phyloP scores from a whole-genome alignment of 371 early-diverging fungal genomes.

The Saksenaea vasiformis region DNA sequence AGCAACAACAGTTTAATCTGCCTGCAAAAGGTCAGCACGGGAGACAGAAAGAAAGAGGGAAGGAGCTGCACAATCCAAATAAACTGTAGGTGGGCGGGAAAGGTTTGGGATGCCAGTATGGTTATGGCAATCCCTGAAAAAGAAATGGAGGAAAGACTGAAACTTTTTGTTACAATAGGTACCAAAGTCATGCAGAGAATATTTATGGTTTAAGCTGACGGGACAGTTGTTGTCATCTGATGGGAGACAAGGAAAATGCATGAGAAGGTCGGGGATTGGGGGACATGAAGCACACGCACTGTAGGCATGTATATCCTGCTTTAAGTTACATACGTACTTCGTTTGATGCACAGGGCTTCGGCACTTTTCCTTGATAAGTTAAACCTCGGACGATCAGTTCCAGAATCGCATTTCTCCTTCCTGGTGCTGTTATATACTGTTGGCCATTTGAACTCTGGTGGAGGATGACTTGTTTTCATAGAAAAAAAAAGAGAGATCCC shows the following conservation, averaged over 20 bases:
- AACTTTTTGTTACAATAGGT: not conserved
- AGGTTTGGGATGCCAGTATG: too few relatives aligned
- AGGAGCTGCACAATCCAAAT: too few relatives aligned
- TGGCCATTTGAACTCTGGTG: not conserved
- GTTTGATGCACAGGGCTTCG: not conserved
- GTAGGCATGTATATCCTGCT: not conserved
- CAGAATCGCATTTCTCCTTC: not conserved
- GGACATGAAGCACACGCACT: not conserved
- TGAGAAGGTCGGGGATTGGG: not conserved
- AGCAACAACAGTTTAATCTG: too few relatives aligned
- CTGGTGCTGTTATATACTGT: not conserved
- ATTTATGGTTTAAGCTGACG: not conserved
- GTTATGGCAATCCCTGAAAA: too few relatives aligned
- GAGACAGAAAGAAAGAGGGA: too few relatives aligned
- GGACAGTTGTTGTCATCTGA: conserved; percentile 4
- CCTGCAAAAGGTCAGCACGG: too few relatives aligned
- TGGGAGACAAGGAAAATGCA: not conserved
- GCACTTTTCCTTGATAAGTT: not conserved
- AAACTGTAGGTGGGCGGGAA: too few relatives aligned
- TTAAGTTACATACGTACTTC: not conserved
- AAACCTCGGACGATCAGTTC: conserved; percentile 3
- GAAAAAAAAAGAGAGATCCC: too few relatives aligned
- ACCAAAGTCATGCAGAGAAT: not conserved
- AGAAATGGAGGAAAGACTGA: too few relatives aligned
- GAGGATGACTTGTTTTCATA: not conserved